Base-by-base conservation (phyloP, 2,329 filamentous ascomycete species). In the Albophoma yamanashiensis region DNA sequence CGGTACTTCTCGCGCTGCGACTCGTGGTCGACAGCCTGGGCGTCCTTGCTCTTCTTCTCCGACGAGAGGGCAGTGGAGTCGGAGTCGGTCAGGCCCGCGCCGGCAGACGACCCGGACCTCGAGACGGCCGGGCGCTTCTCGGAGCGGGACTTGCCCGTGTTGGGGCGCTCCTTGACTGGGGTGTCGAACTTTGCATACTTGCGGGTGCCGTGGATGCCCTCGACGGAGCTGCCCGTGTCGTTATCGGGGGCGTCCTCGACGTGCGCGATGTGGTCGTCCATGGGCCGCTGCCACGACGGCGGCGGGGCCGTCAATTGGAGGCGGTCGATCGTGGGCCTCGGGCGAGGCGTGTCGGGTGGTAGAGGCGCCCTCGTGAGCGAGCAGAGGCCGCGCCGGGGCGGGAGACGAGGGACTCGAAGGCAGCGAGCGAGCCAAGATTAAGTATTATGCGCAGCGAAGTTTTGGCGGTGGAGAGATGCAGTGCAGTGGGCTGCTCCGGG, bases 161-260 rank as follows among this genome's bases (percentile, higher is more conserved):
- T 84, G 66, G 82, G 76, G 39, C 75, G 75, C 66, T 82, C 76
- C 63, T 79, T 82, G 57, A 66, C 69, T 12, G 78, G 77, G 64
- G 73, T 76, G 58, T 75, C 71, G 38, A 79, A 81, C 40, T 72
- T 72, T 64, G 81, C 81, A 70, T 82, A 83, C 56, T 67, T 69
- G 38, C 74, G 71, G 53, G 73, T 76, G 61, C 72, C 71, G 62
- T 68, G 69, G 25, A 74, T 74, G 53, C 75, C 76, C 63, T 71
- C 71, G 47, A 75, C 68, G 42, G 74, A 69, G 59, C 77, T 77
- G 47, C 75, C 79, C 15, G 74, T 71, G 57, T 82, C 80, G 65
- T 83, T 79, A 66, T 82, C 79, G 55, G 73, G 78, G 60, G 62
- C 63, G 42, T 83, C 82, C 68, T 83, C 77, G 61, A 81, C 74